Base-by-base conservation (phyloP, 352 stramenopile genomes). In the Globisporangium polare region DNA sequence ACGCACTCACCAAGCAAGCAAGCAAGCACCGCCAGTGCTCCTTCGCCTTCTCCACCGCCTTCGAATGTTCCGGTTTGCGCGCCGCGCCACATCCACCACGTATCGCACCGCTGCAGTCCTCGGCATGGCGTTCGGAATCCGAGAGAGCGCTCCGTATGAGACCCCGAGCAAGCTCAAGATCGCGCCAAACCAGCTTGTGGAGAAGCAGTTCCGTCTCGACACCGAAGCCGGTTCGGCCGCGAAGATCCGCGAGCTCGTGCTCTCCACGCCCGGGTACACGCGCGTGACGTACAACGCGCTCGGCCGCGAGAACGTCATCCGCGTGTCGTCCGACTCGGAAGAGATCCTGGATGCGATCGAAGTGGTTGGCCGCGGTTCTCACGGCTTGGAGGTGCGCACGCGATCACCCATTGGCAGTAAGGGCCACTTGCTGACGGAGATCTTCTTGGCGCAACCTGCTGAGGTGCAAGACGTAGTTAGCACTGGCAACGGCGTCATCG, bases 351-450 rank as follows among this genome's bases (percentile, higher is more conserved):
- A 71, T 26, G 49, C 55, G 2, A 52, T 73, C 8, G 46, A 71
- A 24, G 62, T 68, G n/a, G 31, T 68, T 0, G 12, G 56, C 4
- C 39, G 9, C 33, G 53, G 54, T 1, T 33, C 43, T 2, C 29
- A 59, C 24, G 69, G 62, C 7, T 33, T 76, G 8, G 63, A 73
- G 42, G 47, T 76, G 33, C 52, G 51, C 9, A 54, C 58, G 15
- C 51, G 33, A 22, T 20, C 33, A 3, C 2, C 27, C 1, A 37
- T 68, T n/a, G 24, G 50, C 1, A 66, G 39, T 5, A 46, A 56
- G 24, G 54, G 61, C 0, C 64, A 73, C 24, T 41, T 76, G 17
- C 63, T 76, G n/a, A 68, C 60, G 2, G 69, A 76, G 47, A 67
- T 76, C 22, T 68, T 62, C 42, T 54, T 76, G 33, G 62, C 69